Percentiles rank a stretch among this genome's conserved stretches.
Conservation (phyloP, 306 rosid species). For the Cicer arietinum region DNA sequence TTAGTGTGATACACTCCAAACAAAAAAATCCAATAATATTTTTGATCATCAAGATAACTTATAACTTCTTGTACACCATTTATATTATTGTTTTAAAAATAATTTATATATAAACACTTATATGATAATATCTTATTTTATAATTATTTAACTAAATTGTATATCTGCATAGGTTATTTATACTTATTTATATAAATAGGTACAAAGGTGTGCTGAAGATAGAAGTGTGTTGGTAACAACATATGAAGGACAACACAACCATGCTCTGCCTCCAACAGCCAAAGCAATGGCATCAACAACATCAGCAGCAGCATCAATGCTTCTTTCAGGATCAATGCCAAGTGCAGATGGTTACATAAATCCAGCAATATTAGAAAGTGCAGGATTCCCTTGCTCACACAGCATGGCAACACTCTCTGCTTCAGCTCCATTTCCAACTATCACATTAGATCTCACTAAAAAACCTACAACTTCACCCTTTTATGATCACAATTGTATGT, state of each 20-base stretch:
- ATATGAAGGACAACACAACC: conserved; percentile 76
- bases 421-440: conserved; percentile 76
- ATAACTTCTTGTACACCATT: too few species aligned
- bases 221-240: conserved; percentile 61
- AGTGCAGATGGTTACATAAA: conserved; percentile 51
- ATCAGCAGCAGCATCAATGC: conserved; percentile 65
- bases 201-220: conserved; percentile 70
- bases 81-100: too few species aligned
- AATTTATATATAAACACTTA: too few species aligned
- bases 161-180: too few species aligned
- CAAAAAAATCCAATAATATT: too few species aligned
- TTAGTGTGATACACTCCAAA: too few species aligned
- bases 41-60: too few species aligned
- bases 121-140: too few species aligned
- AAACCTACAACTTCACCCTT: conserved; percentile 8
- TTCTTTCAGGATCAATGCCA: conserved; percentile 65
- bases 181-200: conserved; percentile 42
- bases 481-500: conserved; percentile 8
- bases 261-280: conserved; percentile 69
- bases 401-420: conserved; percentile 65
- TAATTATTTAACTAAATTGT: too few species aligned
- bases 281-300: conserved; percentile 68
- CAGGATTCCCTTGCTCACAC: conserved; percentile 41
- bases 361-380: conserved; percentile 47
- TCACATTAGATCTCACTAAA: conserved; percentile 67